Evolutionary conservation across 169 alveolate genomes (phyloP).

Genomic region (Cryptosporidium ryanae): DNA sequence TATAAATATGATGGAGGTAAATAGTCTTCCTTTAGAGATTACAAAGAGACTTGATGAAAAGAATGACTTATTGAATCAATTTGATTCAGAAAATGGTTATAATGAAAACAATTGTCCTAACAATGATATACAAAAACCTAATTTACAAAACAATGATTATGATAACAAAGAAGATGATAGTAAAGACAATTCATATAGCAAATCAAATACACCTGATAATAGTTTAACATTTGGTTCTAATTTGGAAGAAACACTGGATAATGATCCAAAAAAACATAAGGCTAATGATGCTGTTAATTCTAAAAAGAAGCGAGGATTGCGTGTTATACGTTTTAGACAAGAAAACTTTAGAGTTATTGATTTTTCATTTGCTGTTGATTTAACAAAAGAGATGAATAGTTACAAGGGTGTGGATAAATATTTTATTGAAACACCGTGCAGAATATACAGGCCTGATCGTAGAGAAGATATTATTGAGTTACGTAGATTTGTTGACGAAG

Average conservation of each 20-base stretch:
- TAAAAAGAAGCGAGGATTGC: conserved; percentile 29
- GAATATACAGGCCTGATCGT: conserved; percentile 63
- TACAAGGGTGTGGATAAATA: conserved; percentile 51
- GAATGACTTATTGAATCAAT: conserved; percentile 1
- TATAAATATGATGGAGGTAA: conserved; percentile 63
- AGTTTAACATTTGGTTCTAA: neutral
- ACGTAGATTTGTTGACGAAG: conserved; percentile 49
- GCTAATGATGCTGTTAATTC: neutral
- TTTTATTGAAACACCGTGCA: conserved; percentile 65
- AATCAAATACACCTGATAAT: neutral
- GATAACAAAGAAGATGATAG: neutral
- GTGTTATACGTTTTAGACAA: conserved; percentile 44
- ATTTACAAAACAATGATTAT: neutral
- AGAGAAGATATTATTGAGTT: conserved; percentile 57
- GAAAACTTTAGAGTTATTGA: conserved; percentile 69
- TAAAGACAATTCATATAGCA: neutral
- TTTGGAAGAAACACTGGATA: neutral
- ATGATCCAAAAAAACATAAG: neutral
- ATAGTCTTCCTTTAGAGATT: conserved; percentile 54
- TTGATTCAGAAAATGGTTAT: neutral
- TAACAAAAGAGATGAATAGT: conserved; percentile 35
- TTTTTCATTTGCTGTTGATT: conserved; percentile 44
- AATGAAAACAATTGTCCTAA: neutral
- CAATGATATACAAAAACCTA: neutral
- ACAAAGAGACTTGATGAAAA: conserved; percentile 43